Base-by-base conservation (phyloP, 768 basidiomycete species). In the Stropharia rugosoannulata region DNA sequence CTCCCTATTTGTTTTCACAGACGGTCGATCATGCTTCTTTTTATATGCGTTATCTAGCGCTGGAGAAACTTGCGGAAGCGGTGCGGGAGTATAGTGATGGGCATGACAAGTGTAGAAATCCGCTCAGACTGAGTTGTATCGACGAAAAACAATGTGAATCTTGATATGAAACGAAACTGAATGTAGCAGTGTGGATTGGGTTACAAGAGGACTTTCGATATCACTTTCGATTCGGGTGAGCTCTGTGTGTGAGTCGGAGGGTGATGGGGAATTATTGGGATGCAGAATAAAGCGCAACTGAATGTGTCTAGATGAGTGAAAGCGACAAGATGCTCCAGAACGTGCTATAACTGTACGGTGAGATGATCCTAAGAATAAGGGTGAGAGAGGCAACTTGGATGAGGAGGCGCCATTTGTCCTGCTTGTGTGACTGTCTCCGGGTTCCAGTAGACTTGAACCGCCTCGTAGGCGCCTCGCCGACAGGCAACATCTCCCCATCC, bases 241-340 rank as follows among this genome's bases (percentile, higher is more conserved):
- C 64, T 75, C 74, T 53, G 70, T 69, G 55, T 73, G 72, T 44
- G 75, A 73, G 60, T 80, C 73, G 13, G 84, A 78, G n/a, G 85
- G 79, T 29, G 74, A 67, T 49, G 76, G 70, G 29, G 80, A 75
- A 4, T 77, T 74, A 16, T 80, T 73, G 49, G 83, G 86, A 63
- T 93, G 93, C 13, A 98, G 76, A 27, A 95, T 75, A 57, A 98
- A 90, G 3, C 93, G 84, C 38, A 93, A 77, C 60, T 80, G 89
- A 57, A 95, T 81, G 3, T 89, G 80, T 12, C 80, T 81, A 43
- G 82, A 79, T 0, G 86, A 82, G 62, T 97, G 94, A 67, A 97
- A 94, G 44, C 93, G 86, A 68, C 93, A 94, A 16, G 93, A 89
- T 41, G 94, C 95, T 44, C 96, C 96, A 12, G 95, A 94, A 6